Conservation (phyloP, 495 filamentous ascomycete species). For the Friedmanniomyces simplex region DNA sequence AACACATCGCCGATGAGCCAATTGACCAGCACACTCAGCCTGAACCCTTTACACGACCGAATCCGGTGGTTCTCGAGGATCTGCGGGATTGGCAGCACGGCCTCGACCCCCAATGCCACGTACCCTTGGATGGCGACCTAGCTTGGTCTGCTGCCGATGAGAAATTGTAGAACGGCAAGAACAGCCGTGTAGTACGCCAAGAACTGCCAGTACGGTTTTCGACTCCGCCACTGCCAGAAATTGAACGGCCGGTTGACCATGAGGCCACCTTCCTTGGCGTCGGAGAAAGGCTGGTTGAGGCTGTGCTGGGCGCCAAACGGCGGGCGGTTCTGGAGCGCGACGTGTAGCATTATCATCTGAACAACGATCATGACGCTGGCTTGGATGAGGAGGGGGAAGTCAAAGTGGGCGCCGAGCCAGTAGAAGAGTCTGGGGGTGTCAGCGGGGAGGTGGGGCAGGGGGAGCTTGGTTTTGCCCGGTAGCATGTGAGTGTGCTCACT, state of each 20-base stretch:
- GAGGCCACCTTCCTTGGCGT: conserved; percentile 38
- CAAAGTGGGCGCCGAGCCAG: conserved; percentile 83
- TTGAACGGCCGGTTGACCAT: conserved; percentile 56
- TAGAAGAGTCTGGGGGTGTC: conserved; percentile 62
- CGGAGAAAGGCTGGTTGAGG: conserved; percentile 40
- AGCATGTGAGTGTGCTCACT: conserved; percentile 42
- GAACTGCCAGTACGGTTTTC: conserved; percentile 88
- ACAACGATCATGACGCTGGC: conserved; percentile 77
- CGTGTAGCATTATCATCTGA: conserved; percentile 74
- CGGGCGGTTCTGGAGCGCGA: conserved; percentile 84
- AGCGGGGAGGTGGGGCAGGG: background rate
- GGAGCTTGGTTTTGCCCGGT: background rate
- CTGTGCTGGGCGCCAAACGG: conserved; percentile 28
- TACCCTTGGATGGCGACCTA: conserved; percentile 70
- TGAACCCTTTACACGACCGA: conserved; percentile 79
- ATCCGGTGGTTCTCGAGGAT: conserved; percentile 68
- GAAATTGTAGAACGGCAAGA: conserved; percentile 58
- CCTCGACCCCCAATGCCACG: conserved; percentile 79
- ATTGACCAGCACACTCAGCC: conserved; percentile 69
- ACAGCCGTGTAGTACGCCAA: conserved; percentile 57
- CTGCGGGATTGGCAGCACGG: conserved; percentile 81
- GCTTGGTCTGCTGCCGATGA: conserved; percentile 52
- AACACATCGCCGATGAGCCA: conserved; percentile 89
- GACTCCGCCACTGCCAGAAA: conserved; percentile 88
- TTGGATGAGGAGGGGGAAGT: conserved; percentile 69